phyloP scores from a whole-genome alignment of 2,329 filamentous ascomycete species.

The Curvularia spicifera region DNA sequence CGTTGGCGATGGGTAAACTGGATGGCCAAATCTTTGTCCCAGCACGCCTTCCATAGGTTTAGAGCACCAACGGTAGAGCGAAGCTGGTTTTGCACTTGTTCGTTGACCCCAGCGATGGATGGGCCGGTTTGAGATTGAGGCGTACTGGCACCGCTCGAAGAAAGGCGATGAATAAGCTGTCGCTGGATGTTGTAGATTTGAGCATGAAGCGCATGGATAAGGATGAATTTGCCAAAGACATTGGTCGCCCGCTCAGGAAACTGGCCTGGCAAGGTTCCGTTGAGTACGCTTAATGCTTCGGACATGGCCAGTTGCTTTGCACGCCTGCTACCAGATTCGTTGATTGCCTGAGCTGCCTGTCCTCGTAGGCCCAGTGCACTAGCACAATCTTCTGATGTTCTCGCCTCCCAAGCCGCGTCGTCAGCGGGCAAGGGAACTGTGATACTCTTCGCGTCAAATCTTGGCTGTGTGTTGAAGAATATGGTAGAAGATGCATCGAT shows the following conservation, averaged over 20 bases:
- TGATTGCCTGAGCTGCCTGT: slow-evolving; percentile 61
- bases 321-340: slow-evolving; percentile 67
- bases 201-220: slow-evolving; percentile 72
- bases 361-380: slow-evolving; percentile 70
- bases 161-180: slow-evolving; percentile 45
- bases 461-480: slow-evolving; percentile 72
- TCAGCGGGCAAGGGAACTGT: slow-evolving; percentile 72
- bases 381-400: slow-evolving; percentile 64
- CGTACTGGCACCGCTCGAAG: slow-evolving; percentile 59
- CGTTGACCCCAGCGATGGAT: slow-evolving; percentile 52
- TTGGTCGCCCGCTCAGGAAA: slow-evolving; percentile 72
- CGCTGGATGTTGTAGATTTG: slow-evolving; percentile 64
- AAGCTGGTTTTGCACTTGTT: slow-evolving; percentile 57
- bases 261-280: slow-evolving; percentile 63
- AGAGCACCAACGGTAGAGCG: slow-evolving; percentile 61
- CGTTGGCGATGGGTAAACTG: slow-evolving; percentile 70
- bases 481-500: slow-evolving; percentile 70
- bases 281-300: slow-evolving; percentile 65
- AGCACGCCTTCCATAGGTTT: slow-evolving; percentile 74
- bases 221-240: slow-evolving; percentile 73
- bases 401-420: slow-evolving; percentile 76
- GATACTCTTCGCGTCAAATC: slow-evolving; percentile 69
- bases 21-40: slow-evolving; percentile 72
- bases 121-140: slow-evolving; percentile 64
- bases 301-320: slow-evolving; percentile 70